Evolutionary conservation across 1,284 basidiomycete species (phyloP).

Genomic region (Filobasidium uniguttulatum): DNA sequence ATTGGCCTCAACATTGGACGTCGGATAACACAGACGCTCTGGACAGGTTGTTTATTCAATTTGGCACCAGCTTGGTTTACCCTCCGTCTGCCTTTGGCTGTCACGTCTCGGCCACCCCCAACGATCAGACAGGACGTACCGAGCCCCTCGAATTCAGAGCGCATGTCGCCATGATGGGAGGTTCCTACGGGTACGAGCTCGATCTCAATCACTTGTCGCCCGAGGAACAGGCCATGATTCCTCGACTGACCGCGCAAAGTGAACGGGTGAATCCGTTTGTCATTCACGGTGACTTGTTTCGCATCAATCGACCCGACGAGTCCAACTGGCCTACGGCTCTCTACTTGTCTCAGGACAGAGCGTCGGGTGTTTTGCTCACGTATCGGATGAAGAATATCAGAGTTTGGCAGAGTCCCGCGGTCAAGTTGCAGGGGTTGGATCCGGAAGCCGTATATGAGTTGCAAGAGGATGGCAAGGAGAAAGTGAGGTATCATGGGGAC

Average conservation of each 20-base stretch:
- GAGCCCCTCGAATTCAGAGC: constrained; percentile 26
- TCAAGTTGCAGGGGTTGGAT: constrained; percentile 4
- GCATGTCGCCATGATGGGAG: constrained; percentile 29
- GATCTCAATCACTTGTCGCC: constrained; percentile 16
- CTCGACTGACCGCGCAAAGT: constrained; percentile 14
- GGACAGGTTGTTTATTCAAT: constrained; percentile 24
- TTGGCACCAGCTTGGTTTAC: constrained; percentile 22
- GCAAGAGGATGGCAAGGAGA: background rate
- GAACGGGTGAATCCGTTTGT: constrained; percentile 20
- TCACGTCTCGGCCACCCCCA: constrained; percentile 23
- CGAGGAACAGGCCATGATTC: constrained; percentile 18
- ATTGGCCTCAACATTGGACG: constrained; percentile 24
- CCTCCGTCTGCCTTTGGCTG: constrained; percentile 22
- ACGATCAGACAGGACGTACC: constrained; percentile 20
- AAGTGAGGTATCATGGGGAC: background rate
- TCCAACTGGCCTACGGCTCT: constrained; percentile 22
- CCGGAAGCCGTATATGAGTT: background rate
- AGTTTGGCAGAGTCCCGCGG: background rate
- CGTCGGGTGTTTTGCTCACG: constrained; percentile 13
- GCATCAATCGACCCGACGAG: constrained; percentile 16
- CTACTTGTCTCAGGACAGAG: constrained; percentile 13
- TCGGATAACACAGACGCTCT: constrained; percentile 26
- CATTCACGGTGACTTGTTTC: constrained; percentile 20
- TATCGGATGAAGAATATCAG: constrained; percentile 1
- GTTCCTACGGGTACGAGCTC: constrained; percentile 26